These are phyloP conservation scores for Dactylonectria estremocensis DNA, from an alignment of 2,329 filamentous ascomycete genomes.

Conservation along the genomic window DNA sequence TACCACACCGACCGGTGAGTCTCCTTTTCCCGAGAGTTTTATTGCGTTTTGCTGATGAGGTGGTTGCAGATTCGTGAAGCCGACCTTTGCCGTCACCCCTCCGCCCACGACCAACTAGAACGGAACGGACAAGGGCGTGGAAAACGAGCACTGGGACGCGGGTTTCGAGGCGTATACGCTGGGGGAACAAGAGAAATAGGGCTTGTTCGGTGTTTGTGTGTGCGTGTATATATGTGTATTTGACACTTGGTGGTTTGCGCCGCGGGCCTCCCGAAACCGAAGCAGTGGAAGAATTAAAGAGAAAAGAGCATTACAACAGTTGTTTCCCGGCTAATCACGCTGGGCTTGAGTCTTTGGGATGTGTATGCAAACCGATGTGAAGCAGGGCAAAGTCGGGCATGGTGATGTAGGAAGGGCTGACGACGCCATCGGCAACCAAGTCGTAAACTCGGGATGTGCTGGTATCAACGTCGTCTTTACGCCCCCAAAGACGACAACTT, in stretches of 20 bases:
- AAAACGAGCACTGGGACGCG: constrained; percentile 5
- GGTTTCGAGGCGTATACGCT: constrained; percentile 11
- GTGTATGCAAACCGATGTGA: neutral
- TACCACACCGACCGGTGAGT: constrained; percentile 91
- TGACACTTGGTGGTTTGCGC: constrained; percentile 35
- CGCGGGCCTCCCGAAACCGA: constrained; percentile 30
- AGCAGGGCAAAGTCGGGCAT: neutral
- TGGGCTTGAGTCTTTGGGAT: neutral
- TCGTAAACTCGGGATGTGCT: neutral
- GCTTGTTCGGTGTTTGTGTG: constrained; percentile 8
- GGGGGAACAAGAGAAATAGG: constrained; percentile 9
- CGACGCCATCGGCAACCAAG: neutral
- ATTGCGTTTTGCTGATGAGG: constrained; percentile 13
- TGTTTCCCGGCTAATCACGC: neutral
- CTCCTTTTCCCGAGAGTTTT: neutral
- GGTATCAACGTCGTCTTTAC: neutral
- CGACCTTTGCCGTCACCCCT: constrained; percentile 84
- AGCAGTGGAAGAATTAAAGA: constrained; percentile 25
- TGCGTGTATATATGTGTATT: constrained; percentile 47
- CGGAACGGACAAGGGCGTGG: neutral
- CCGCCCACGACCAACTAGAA: constrained; percentile 71
- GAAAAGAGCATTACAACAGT: constrained; percentile 32
- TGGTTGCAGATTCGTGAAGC: constrained; percentile 79
- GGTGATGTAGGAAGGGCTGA: too few relatives aligned
- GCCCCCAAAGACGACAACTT: neutral